Evolutionary conservation across 345 rosid species (phyloP).

Genomic region (Carallia pectinifolia): DNA sequence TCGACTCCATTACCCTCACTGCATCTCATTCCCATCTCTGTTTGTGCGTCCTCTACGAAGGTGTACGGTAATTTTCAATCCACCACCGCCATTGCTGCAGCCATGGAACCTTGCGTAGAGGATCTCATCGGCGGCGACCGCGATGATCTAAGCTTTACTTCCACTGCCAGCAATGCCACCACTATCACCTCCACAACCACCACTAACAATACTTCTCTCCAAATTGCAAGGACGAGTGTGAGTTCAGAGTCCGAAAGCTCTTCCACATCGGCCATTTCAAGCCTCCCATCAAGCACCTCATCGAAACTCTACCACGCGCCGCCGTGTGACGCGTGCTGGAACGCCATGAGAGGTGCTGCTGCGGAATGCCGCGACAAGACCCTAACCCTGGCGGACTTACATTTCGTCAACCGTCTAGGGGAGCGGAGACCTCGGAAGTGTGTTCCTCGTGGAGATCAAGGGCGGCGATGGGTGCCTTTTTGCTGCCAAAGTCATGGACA

Average conservation of each 20-base stretch:
- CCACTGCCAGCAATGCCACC: constrained; percentile 30
- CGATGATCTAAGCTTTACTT: constrained; percentile 41
- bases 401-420: constrained; percentile 72
- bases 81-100: constrained; percentile 1
- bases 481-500: constrained; percentile 88
- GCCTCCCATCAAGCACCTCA: constrained; percentile 13
- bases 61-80: not conserved
- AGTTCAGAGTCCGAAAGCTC: constrained; percentile 37
- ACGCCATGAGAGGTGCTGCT: constrained; percentile 35
- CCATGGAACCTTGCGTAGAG: constrained; percentile 29
- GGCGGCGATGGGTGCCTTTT: constrained; percentile 51
- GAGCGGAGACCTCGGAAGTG: constrained; percentile 91
- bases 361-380: constrained; percentile 19
- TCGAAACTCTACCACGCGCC: constrained; percentile 40
- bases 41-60: not conserved
- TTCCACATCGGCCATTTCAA: constrained; percentile 31
- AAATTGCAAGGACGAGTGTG: constrained; percentile 30
- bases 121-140: constrained; percentile 41
- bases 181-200: not conserved
- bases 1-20: not conserved
- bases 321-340: constrained; percentile 56
- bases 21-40: not conserved
- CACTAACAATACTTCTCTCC: constrained; percentile 5
- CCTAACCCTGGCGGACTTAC: constrained; percentile 51
- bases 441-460: constrained; percentile 68